phyloP scores from a whole-genome alignment of 208 protist genomes.

The Acanthamoeba pearcei region DNA sequence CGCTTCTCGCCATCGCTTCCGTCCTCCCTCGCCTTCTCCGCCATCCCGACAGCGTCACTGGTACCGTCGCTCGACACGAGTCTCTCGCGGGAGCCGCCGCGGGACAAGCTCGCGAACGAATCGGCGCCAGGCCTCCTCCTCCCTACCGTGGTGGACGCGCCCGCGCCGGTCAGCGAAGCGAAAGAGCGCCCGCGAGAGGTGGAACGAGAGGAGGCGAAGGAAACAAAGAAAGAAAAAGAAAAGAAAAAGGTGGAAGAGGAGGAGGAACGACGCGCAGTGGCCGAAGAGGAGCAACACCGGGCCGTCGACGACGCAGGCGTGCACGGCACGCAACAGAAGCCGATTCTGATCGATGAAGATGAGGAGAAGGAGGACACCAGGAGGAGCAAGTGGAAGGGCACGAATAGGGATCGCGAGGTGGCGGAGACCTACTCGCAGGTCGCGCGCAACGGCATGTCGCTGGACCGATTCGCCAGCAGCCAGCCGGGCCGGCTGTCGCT shows the following conservation, averaged over 20 bases:
- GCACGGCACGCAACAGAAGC: background rate
- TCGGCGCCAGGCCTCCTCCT: too few species aligned
- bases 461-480: background rate
- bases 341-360: slow-evolving; percentile 34
- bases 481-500: background rate
- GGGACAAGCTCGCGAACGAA: background rate
- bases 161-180: background rate
- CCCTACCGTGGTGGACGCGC: background rate
- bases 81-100: background rate
- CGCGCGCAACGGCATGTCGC: background rate
- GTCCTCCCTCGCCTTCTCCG: background rate
- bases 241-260: background rate
- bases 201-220: background rate
- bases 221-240: background rate
- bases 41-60: background rate
- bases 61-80: background rate
- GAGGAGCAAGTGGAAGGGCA: background rate
- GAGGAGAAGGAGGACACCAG: background rate
- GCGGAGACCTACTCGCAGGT: background rate
- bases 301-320: background rate
- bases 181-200: background rate
- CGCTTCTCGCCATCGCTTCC: background rate
- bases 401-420: background rate
- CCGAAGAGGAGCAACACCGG: background rate
- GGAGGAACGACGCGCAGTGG: background rate